Percentiles rank a stretch among this genome's conserved stretches.
These are phyloP conservation scores for Monosporascus sp. DNA, from an alignment of 2,329 filamentous ascomycete genomes.

Conservation along the genomic window DNA sequence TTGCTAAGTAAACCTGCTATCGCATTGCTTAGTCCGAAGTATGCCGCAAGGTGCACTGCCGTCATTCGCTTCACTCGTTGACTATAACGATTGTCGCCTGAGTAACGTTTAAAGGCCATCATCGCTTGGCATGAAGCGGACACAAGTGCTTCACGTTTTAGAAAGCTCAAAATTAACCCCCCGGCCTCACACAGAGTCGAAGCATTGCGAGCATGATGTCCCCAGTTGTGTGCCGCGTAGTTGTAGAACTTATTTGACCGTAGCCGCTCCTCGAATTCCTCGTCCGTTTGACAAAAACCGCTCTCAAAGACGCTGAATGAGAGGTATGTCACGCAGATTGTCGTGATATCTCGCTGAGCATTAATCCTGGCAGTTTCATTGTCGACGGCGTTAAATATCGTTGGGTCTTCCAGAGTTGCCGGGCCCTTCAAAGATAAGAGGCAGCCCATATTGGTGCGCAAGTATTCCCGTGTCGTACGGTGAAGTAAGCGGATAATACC, in stretches of 20 bases:
- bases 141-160: background rate
- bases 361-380: no score
- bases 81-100: background rate
- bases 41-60: background rate
- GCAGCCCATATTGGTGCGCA: conserved; percentile 16
- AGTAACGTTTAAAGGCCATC: background rate
- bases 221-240: conserved; percentile 7
- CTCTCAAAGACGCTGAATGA: conserved; percentile 18
- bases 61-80: background rate
- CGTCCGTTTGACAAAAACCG: background rate
- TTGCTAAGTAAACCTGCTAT: background rate
- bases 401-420: no score
- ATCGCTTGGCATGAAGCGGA: background rate
- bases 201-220: background rate
- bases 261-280: conserved; percentile 1
- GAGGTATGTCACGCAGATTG: conserved; percentile 30
- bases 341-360: conserved; percentile 14
- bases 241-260: conserved; percentile 1
- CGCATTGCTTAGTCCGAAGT: background rate
- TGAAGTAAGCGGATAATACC: conserved; percentile 35
- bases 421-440: no score
- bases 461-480: conserved; percentile 38
- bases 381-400: no score
- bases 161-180: background rate
- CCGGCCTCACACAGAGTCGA: background rate